A percentile compares a stretch with the other conserved stretches of the same genome.
phyloP scores from a whole-genome alignment of 345 rosid genomes.

The Zanthoxylum bungeanum region DNA sequence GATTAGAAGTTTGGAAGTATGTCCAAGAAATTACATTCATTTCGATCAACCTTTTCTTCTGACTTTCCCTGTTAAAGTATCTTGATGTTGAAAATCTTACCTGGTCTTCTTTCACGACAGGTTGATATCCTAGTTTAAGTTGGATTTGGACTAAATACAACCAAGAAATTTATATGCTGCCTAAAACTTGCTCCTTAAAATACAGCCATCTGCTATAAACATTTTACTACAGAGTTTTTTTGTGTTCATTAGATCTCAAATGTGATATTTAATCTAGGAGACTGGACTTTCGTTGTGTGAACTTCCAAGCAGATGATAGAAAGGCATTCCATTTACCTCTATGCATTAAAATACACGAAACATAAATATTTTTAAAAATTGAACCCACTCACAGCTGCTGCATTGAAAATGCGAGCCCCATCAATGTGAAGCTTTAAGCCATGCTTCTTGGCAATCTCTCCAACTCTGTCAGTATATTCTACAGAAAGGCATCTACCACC shows the following conservation, averaged over 20 bases:
- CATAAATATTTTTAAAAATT: background rate
- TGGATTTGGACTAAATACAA: background rate
- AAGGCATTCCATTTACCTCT: background rate
- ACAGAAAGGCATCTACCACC: constrained; percentile 80
- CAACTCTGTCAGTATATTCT: constrained; percentile 69
- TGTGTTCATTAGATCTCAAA: background rate
- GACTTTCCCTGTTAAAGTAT: background rate
- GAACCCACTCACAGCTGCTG: constrained; percentile 68
- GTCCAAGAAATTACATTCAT: background rate
- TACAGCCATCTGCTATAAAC: background rate
- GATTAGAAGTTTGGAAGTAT: background rate
- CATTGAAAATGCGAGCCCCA: constrained; percentile 95
- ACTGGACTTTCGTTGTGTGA: background rate
- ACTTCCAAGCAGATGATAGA: background rate
- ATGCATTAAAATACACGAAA: background rate
- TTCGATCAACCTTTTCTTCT: background rate
- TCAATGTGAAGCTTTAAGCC: constrained; percentile 92
- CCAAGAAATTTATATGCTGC: background rate
- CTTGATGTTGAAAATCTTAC: background rate
- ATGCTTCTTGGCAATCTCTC: constrained; percentile 76
- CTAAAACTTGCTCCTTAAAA: background rate
- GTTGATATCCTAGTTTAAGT: background rate
- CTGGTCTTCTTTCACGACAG: background rate
- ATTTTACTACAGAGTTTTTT: background rate
- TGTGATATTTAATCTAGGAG: background rate